phyloP scores from a whole-genome alignment of 163 green algal species.

The Scenedesmus sp. region DNA sequence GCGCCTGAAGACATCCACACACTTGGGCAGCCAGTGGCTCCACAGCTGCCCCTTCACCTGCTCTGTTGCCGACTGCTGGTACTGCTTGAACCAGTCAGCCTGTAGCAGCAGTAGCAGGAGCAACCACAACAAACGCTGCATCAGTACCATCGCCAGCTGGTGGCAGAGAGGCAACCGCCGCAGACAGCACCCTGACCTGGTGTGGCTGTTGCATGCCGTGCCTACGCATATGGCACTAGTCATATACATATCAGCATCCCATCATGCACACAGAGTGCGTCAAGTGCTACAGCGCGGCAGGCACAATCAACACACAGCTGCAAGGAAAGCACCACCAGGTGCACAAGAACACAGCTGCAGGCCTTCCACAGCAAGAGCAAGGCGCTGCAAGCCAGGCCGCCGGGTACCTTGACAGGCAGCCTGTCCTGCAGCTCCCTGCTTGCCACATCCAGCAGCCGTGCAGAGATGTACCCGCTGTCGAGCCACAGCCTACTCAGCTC shows the following conservation, averaged over 20 bases:
- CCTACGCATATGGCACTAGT: not conserved
- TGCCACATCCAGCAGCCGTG: constrained; percentile 72
- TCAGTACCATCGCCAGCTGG: not conserved
- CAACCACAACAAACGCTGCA: not conserved
- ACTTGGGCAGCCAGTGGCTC: constrained; percentile 79
- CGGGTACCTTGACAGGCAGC: constrained; percentile 70
- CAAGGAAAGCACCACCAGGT: not conserved
- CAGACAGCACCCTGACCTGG: not conserved
- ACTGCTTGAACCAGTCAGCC: constrained; percentile 67
- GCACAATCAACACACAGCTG: not conserved
- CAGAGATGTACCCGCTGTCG: constrained; percentile 56
- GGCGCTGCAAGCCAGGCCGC: not conserved
- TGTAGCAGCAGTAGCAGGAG: constrained; percentile 17
- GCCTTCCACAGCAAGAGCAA: not conserved
- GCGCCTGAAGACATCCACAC: constrained; percentile 77
- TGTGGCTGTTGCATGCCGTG: not conserved
- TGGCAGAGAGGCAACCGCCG: not conserved
- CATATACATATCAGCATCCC: not conserved
- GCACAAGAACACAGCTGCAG: not conserved
- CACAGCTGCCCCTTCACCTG: constrained; percentile 77
- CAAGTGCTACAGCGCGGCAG: not conserved
- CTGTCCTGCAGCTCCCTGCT: constrained; percentile 61
- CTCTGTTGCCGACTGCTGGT: constrained; percentile 75
- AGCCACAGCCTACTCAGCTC: constrained; percentile 73
- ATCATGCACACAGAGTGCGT: not conserved